Base-by-base conservation (phyloP, 208 protist species). In the Crithidia fasciculata region DNA sequence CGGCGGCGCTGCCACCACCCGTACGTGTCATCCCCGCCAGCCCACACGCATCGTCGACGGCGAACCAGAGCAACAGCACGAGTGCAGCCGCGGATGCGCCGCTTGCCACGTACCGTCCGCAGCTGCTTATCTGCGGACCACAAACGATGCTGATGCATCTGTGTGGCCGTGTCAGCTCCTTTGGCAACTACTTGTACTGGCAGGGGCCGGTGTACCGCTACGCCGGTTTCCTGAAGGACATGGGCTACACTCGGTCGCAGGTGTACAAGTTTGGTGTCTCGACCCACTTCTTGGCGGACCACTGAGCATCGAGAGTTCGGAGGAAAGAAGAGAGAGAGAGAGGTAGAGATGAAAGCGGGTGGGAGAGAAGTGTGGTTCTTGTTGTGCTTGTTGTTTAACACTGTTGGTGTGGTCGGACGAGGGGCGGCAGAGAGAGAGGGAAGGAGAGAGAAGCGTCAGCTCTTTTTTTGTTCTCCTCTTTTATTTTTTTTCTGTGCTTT, bases 251-350 rank as follows among this genome's bases (percentile, higher is more conserved):
- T 16, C 81, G 87, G 15, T 72, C 69, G 47, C 90, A 96, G 74
- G 84, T 94, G 55, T 96, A 96, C 77, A 96, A 95, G 77, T 96
- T 96, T 71, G 92, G 92, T 15, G 87, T 93, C 16, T 96, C 91
- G 28, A 93, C 86, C 10, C 89, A 96, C 58, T 83, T 94, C 55
- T 58, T 91, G 18, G 87, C 87, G 0, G 81, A 87, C 37, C 91
- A 94, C 41, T 96, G 63, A 87, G 4, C 28, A 28, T 28, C 28
- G 28, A 28, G 28, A 28, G 28, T 28, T 28, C 28, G 28, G 28
- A 0, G 28, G 28, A 28, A 28, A 28, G 28, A 28, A 28, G 28
- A 28, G 28, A 1, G 28, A 28, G 28, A 28, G 28, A 2, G 1
- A 28, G 1, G 63, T n/a, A 28, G 28, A 28, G 28, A 28, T 28